phyloP scores from a whole-genome alignment of 208 protist species.

The Willaertia magna region DNA sequence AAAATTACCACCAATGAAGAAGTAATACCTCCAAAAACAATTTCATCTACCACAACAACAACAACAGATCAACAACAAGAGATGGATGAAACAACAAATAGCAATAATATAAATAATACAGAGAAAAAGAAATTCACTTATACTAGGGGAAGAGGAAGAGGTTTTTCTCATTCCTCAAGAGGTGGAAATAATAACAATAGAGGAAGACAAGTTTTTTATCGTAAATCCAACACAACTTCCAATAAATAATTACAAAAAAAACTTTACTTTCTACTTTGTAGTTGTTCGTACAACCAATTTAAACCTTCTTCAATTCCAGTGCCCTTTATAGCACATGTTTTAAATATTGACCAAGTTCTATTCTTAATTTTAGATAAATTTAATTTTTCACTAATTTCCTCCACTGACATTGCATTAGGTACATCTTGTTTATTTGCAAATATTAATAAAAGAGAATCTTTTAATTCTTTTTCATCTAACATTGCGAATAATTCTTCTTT shows the following conservation, averaged over 20 bases:
- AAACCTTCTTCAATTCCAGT: not conserved
- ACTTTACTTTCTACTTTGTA: too few species aligned
- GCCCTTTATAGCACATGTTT: not conserved
- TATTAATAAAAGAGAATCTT: conserved; percentile 59
- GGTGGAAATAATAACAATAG: not conserved
- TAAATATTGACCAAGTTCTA: conserved; percentile 12
- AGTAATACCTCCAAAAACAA: not conserved
- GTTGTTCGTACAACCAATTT: not conserved
- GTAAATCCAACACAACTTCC: not conserved
- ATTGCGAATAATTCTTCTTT: conserved; percentile 65
- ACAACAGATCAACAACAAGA: not conserved
- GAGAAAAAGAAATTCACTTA: not conserved
- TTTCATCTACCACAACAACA: not conserved
- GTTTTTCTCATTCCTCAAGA: not conserved
- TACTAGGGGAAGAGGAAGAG: not conserved
- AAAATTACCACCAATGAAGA: not conserved
- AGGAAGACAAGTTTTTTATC: not conserved
- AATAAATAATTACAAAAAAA: too few species aligned
- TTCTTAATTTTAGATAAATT: conserved; percentile 1
- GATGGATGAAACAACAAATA: not conserved
- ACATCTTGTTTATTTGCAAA: conserved; percentile 84
- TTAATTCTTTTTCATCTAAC: conserved; percentile 77
- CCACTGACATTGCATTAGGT: conserved; percentile 1
- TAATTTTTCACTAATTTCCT: not conserved
- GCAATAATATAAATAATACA: not conserved